These are phyloP conservation scores for Ophiostoma piceae DNA, from an alignment of 2,329 filamentous ascomycete genomes.

Conservation along the genomic window DNA sequence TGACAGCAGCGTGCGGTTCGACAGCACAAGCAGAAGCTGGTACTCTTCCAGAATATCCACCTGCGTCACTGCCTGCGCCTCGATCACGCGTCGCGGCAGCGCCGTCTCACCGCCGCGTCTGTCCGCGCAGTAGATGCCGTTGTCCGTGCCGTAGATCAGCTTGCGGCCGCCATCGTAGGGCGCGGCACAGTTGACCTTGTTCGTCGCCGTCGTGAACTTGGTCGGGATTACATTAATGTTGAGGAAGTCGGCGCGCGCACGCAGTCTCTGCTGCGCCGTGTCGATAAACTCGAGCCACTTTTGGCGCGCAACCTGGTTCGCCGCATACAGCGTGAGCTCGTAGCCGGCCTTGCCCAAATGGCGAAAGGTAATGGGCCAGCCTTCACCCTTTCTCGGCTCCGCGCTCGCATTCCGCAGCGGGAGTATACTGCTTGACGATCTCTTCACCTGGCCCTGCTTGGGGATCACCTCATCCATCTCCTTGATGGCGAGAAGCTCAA, in stretches of 20 bases:
- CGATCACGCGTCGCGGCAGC: constrained; percentile 76
- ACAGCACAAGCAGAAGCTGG: constrained; percentile 80
- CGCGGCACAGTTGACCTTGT: constrained; percentile 89
- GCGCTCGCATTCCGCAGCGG: constrained; percentile 44
- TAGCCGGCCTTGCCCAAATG: constrained; percentile 95
- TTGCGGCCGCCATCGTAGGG: constrained; percentile 95
- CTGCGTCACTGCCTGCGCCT: constrained; percentile 82
- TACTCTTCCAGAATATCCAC: constrained; percentile 96
- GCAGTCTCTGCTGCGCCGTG: constrained; percentile 77
- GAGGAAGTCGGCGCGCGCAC: constrained; percentile 87
- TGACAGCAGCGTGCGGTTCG: constrained; percentile 87
- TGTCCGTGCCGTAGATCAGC: constrained; percentile 89
- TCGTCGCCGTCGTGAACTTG: constrained; percentile 58
- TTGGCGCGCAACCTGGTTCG: constrained; percentile 76
- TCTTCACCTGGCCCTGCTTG: constrained; percentile 70
- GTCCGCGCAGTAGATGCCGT: constrained; percentile 86
- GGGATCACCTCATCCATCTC: constrained; percentile 98
- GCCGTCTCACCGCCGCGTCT: constrained; percentile 77
- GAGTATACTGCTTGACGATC: constrained; percentile 75
- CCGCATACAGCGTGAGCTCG: constrained; percentile 81
- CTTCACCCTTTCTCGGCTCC: constrained; percentile 61
- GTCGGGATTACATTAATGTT: constrained; percentile 60
- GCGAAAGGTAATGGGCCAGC: constrained; percentile 91
- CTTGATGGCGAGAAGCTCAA: constrained; percentile 86
- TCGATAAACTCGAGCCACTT: constrained; percentile 98